These are phyloP conservation scores for Trichophyton benhamiae DNA, from an alignment of 2,329 filamentous ascomycete genomes.

Conservation along the genomic window DNA sequence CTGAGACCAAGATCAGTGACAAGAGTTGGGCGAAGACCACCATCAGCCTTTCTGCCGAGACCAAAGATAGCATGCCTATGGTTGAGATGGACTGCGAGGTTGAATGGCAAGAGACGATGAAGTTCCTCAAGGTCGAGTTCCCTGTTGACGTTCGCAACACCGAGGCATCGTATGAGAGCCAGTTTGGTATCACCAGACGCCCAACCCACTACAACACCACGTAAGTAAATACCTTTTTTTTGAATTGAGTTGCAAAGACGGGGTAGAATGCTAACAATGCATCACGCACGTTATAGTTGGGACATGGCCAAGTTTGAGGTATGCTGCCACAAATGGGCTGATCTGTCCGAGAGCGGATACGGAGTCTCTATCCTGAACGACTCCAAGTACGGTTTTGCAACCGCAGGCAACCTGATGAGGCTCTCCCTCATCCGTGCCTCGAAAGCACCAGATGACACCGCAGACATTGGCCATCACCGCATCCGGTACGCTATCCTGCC, in stretches of 20 bases:
- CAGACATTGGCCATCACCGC: constrained; percentile 80
- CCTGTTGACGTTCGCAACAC: constrained; percentile 83
- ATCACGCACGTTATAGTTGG: constrained; percentile 43
- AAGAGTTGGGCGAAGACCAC: constrained; percentile 76
- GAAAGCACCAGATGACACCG: constrained; percentile 85
- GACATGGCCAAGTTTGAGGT: constrained; percentile 98
- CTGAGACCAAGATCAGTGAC: constrained; percentile 76
- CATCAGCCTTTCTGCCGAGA: constrained; percentile 61
- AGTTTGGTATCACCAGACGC: constrained; percentile 75
- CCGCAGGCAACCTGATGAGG: constrained; percentile 77
- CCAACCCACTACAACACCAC: constrained; percentile 97
- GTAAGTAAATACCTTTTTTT: constrained; percentile 28
- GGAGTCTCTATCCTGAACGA: constrained; percentile 91
- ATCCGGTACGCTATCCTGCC: constrained; percentile 88
- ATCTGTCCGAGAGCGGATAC: constrained; percentile 76
- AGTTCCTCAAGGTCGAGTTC: constrained; percentile 98
- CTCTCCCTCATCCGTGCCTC: constrained; percentile 73
- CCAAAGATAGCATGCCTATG: constrained; percentile 53
- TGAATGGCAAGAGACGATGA: constrained; percentile 96
- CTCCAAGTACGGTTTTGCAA: constrained; percentile 92
- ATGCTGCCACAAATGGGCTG: constrained; percentile 88
- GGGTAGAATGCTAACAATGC: constrained; percentile 16
- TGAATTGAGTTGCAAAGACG: not conserved
- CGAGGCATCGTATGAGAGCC: constrained; percentile 88
- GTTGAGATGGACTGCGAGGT: constrained; percentile 74